These are phyloP conservation scores for Globisporangium iwayamae DNA, from an alignment of 352 stramenopile species.

Conservation along the genomic window DNA sequence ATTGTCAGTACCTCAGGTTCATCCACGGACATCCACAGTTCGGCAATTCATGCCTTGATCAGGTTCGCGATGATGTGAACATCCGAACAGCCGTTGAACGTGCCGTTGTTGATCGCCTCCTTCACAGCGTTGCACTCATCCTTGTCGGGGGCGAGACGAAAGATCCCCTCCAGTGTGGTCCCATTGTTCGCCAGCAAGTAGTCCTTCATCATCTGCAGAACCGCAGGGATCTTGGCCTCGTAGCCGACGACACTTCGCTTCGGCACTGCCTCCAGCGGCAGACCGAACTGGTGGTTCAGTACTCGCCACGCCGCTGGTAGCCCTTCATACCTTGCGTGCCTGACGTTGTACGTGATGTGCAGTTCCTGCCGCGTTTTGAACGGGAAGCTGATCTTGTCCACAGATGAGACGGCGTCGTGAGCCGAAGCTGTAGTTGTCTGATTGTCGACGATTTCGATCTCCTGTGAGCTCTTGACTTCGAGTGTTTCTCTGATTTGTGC, in stretches of 20 bases:
- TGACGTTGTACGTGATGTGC: slow-evolving; percentile 73
- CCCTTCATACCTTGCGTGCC: slow-evolving; percentile 69
- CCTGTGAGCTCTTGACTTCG: neutral
- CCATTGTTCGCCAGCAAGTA: slow-evolving; percentile 50
- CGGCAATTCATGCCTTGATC: slow-evolving; percentile 49
- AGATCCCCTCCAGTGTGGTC: slow-evolving; percentile 58
- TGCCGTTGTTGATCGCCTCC: slow-evolving; percentile 62
- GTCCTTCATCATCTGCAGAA: slow-evolving; percentile 75
- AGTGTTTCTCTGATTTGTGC: neutral
- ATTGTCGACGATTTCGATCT: neutral
- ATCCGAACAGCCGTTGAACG: slow-evolving; percentile 54
- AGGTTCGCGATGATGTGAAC: slow-evolving; percentile 79
- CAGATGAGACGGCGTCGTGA: slow-evolving; percentile 2
- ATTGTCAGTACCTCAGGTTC: neutral
- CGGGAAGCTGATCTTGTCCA: slow-evolving; percentile 53
- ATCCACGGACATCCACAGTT: neutral
- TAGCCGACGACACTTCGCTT: slow-evolving; percentile 62
- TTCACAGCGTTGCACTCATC: slow-evolving; percentile 53
- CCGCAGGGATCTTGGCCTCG: slow-evolving; percentile 57
- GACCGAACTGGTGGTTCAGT: slow-evolving; percentile 73
- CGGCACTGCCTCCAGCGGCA: slow-evolving; percentile 56
- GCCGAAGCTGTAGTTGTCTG: neutral
- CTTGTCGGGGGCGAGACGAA: slow-evolving; percentile 72
- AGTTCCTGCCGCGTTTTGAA: slow-evolving; percentile 66
- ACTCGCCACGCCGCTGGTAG: slow-evolving; percentile 56